Evolutionary conservation across 2,329 filamentous ascomycete species (phyloP), one percentile per base, ranked within the genome.

Genomic region (Fusarium oxysporum): DNA sequence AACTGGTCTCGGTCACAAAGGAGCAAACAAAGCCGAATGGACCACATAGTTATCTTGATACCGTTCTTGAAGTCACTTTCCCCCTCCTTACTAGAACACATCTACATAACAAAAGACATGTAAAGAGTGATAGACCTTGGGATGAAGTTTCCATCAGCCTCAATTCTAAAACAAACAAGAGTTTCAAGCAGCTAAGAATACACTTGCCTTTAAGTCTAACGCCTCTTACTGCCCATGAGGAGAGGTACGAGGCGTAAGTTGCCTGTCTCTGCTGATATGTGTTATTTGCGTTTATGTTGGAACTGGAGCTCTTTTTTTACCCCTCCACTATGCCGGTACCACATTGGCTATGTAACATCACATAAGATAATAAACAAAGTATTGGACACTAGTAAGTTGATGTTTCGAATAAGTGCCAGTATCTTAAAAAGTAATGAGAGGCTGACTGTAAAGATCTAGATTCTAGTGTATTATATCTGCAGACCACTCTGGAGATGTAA

Each of bases 111-210:
- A n/a, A 16, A 16, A 30, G 16, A 4, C 12, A 14, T 28, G 16
- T 8, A 3, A 32, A 48, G 19, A n/a, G 8, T 8, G 8, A 13
- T 19, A 23, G 30, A 9, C 8, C 6, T 2, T 33, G 4, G 21
- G 1, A 50, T 11, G 9, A 13, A 33, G 0, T 4, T 19, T 6
- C 8, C 8, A 1, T 23, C 21, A 8, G 47, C 30, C 6, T 48
- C 28, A 11, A 17, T 8, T 11, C 9, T 48, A 12, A 12, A 32
- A n/a, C 14, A 32, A 32, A 48, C 21, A n/a, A 8, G 13, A 32
- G 0, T 32, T 12, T 32, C 13, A 12, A 32, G 5, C 4, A 11
- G 10, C n/a, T 8, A 17, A 10, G 47, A 23, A 23, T 23, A 13
- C 16, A 33, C 47, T 50, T 13, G 4, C 8, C 8, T 13, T 13